A percentile compares a stretch with the other conserved stretches of the same genome.
These are phyloP conservation scores for Rubus idaeus DNA, from an alignment of 306 rosid species.

Conservation along the genomic window DNA sequence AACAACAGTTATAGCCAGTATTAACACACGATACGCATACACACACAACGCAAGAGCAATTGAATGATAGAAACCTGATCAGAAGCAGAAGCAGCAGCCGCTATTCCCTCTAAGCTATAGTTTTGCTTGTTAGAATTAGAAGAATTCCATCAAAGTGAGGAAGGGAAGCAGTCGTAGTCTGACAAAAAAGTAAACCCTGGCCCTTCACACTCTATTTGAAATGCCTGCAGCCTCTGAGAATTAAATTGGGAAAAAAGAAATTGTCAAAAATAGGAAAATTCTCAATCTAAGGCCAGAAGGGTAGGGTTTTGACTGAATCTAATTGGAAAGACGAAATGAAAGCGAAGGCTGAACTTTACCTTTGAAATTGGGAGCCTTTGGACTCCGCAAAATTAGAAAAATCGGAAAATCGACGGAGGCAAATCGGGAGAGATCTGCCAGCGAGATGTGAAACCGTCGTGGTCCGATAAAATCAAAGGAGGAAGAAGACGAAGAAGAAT, in stretches of 20 bases:
- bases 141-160: constrained; percentile 1
- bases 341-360: constrained; percentile 10
- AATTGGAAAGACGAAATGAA: background rate
- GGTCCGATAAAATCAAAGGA: background rate
- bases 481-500: background rate
- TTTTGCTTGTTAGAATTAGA: background rate
- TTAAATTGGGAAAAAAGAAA: background rate
- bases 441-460: constrained; percentile 15
- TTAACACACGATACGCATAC: background rate
- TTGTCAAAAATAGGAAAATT: background rate
- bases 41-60: background rate
- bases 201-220: too few species aligned
- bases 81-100: constrained; percentile 6
- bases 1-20: background rate
- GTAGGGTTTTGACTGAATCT: background rate
- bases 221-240: background rate
- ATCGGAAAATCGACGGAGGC: background rate
- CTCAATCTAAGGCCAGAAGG: background rate
- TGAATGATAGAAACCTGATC: constrained; percentile 22
- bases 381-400: too few species aligned
- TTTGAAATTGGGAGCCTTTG: background rate
- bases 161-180: background rate
- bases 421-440: constrained; percentile 22
- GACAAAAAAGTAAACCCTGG: constrained; percentile 5
- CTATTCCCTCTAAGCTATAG: background rate